Evolutionary conservation across 306 rosid genomes (phyloP), one percentile per base, ranked within the genome.

Genomic region (Prunus mume): DNA sequence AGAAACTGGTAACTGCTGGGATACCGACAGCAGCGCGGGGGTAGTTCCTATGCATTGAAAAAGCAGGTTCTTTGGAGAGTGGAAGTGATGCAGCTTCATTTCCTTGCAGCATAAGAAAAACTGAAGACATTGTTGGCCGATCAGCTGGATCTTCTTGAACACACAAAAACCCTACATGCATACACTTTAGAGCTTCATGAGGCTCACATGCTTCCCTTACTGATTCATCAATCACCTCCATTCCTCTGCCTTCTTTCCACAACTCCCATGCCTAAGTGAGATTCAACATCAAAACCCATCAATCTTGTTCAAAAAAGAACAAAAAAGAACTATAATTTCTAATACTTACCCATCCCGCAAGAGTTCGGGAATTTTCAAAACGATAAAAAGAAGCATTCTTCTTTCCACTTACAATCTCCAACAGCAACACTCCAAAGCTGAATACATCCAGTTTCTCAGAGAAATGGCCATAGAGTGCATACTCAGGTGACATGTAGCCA

Each of bases 331-430:
- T 17, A 1, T 1, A 22, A 2, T 11, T 24, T 18, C 15, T 5
- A 15, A 15, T 5, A 25, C 45, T 50, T 69, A 69, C 74, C 63
- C 74, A 70, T 64, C 69, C 64, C 28, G 71, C 46, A 32, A 79
- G 83, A 47, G 71, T 79, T 12, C 9, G 12, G 2, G 70, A n/a
- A 2, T 65, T n/a, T 3, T 65, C 68, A 1, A 54, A 28, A 4
- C 9, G 34, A 49, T 72, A 65, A 50, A 79, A 78, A 0, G 63
- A 19, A 1, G 45, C 24, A 43, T 65, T 79, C 14, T 15, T 73
- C 75, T 62, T 79, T 22, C 83, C 83, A 30, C 78, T 79, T 1
- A 79, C 65, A 56, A 73, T 72, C 69, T 73, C 79, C 2, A 79
- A 9, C 1, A 73, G 2, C 22, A 79, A 3, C 66, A 79, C 77